These are phyloP conservation scores for Talaromyces verruculosus DNA, from an alignment of 2,329 filamentous ascomycete genomes.

Conservation along the genomic window DNA sequence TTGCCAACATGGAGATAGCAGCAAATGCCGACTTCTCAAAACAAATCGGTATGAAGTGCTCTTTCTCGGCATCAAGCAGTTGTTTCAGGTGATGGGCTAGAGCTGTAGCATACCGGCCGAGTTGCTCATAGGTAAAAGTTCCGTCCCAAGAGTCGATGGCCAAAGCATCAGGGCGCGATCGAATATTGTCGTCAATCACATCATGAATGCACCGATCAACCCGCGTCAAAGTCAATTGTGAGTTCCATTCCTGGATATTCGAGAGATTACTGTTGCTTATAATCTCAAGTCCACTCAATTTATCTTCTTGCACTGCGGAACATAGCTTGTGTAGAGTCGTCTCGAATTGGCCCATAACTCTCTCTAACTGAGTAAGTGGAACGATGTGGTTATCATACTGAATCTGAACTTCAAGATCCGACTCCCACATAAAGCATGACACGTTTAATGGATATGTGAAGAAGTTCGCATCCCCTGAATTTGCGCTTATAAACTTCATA, in stretches of 20 bases:
- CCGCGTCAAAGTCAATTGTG: slow-evolving; percentile 18
- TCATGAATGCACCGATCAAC: slow-evolving; percentile 19
- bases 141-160: slow-evolving; percentile 38
- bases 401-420: slow-evolving; percentile 11
- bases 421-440: slow-evolving; percentile 21
- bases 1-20: slow-evolving; percentile 22
- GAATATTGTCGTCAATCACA: slow-evolving; percentile 12
- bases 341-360: slow-evolving; percentile 18
- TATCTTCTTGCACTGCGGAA: neutral
- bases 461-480: slow-evolving; percentile 20
- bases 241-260: slow-evolving; percentile 18
- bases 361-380: slow-evolving; percentile 12
- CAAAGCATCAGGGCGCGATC: slow-evolving; percentile 25
- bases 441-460: slow-evolving; percentile 20
- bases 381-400: slow-evolving; percentile 16
- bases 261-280: neutral
- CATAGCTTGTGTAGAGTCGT: slow-evolving; percentile 14
- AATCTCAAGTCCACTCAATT: neutral
- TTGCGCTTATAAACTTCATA: slow-evolving; percentile 19
- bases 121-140: slow-evolving; percentile 35
- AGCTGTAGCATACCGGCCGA: slow-evolving; percentile 34
- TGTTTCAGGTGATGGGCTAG: slow-evolving; percentile 33
- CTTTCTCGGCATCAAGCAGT: slow-evolving; percentile 27
- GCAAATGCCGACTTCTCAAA: slow-evolving; percentile 25
- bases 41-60: slow-evolving; percentile 28